phyloP scores from a whole-genome alignment of 257 asterid genomes.

The Paulownia fortunei region DNA sequence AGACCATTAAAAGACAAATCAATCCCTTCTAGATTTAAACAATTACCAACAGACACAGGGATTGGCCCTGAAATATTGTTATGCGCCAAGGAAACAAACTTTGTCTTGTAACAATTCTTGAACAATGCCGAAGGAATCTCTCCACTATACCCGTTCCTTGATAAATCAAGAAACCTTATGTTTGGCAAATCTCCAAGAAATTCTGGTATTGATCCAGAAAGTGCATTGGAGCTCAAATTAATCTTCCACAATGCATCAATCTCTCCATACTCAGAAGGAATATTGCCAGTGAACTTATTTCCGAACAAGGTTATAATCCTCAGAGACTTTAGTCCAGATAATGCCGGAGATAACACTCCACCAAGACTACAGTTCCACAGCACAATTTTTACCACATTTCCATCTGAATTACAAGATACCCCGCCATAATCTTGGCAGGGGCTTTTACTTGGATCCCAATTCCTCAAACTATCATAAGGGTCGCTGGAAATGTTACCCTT shows the following conservation, averaged over 20 bases:
- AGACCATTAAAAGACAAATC: slow-evolving; percentile 82
- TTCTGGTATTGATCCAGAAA: slow-evolving; percentile 85
- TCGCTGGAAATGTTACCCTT: slow-evolving; percentile 83
- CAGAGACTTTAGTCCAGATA: slow-evolving; percentile 74
- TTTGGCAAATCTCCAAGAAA: slow-evolving; percentile 81
- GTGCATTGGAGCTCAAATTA: slow-evolving; percentile 89
- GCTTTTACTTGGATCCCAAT: slow-evolving; percentile 65
- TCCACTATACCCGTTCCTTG: slow-evolving; percentile 71
- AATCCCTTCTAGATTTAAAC: slow-evolving; percentile 83
- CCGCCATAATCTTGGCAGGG: slow-evolving; percentile 74
- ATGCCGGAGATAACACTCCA: slow-evolving; percentile 73
- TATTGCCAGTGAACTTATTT: slow-evolving; percentile 68
- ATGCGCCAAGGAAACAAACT: slow-evolving; percentile 72
- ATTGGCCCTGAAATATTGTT: slow-evolving; percentile 80
- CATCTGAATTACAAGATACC: slow-evolving; percentile 75
- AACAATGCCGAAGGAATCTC: slow-evolving; percentile 76
- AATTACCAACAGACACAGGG: slow-evolving; percentile 71
- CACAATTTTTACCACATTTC: slow-evolving; percentile 82
- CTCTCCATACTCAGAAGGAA: slow-evolving; percentile 72
- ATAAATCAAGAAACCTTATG: slow-evolving; percentile 89
- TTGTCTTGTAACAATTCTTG: slow-evolving; percentile 63
- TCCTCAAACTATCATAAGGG: slow-evolving; percentile 73
- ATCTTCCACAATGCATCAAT: slow-evolving; percentile 84
- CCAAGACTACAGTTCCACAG: slow-evolving; percentile 83
- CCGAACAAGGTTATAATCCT: slow-evolving; percentile 80